Base-by-base conservation (phyloP, 768 basidiomycete genomes). In the Phaeotremella skinneri region DNA sequence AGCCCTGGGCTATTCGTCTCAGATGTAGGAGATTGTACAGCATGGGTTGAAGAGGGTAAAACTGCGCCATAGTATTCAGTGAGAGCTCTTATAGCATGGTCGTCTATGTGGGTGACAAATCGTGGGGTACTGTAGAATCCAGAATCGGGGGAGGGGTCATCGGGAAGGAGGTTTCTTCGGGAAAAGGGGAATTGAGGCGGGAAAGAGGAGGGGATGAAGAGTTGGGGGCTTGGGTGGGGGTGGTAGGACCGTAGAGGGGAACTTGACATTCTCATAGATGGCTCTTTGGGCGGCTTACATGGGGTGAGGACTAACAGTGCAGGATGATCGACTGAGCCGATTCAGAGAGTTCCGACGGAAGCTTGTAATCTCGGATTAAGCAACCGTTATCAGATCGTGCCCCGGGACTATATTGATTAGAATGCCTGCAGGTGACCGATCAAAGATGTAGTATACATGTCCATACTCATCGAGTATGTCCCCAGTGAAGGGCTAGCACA, bases 41-140 rank as follows among this genome's bases (percentile, higher is more conserved):
- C n/a, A n/a, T n/a, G n/a, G n/a, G 49, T 14, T n/a, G 48, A 42
- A 50, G 23, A 4, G 1, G 66, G 66, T 34, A 68, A 39, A 11
- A 56, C 55, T n/a, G 52, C 56, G 4, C 27, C 61, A 29, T 70
- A 70, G 58, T 66, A 68, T 16, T 26, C 3, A 7, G 49, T 26
- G n/a, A 70, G 41, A 14, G 41, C 42, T 0, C 27, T 20, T 47
- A 70, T 63, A 5, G 69, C 69, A 42, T 61, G 41, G 13, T 70
- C 66, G 53, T 70, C 69, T 17, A 70, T 70, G 39, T 70, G 69
- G 6, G 58, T 65, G 37, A 67, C 66, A 17, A 70, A 51, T n/a
- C 66, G 55, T 3, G 66, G 43, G 37, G 52, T 47, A 42, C 41
- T 37, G 60, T 70, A 70, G 49, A 70, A 70, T 5, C 45, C 47